A percentile compares a stretch with the other conserved stretches of the same genome.
Evolutionary conservation across 1,139 yeast genomes (phyloP).

Genomic region (Hyphopichia wangnamkhiaoensis): DNA sequence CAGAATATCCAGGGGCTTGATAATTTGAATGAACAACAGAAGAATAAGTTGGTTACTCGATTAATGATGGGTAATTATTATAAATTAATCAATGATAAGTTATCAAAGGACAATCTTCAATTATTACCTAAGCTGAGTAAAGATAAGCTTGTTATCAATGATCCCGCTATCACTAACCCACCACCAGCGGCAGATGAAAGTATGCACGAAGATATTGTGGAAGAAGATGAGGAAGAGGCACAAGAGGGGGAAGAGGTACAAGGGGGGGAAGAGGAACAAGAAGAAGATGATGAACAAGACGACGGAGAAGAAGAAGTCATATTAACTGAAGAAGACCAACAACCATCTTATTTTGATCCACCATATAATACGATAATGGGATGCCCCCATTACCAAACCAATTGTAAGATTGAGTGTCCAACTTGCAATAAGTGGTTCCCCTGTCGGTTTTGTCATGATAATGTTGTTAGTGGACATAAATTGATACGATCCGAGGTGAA

Average conservation of each 20-base stretch:
- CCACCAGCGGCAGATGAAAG: too few species aligned
- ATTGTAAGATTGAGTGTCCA: constrained; percentile 82
- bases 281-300: background rate
- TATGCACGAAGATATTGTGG: constrained; percentile 13
- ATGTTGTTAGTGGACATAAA: constrained; percentile 52
- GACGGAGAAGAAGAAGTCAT: constrained; percentile 34
- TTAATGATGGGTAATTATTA: constrained; percentile 76
- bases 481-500: constrained; percentile 63
- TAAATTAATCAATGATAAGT: constrained; percentile 42
- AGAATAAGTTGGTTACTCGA: constrained; percentile 65
- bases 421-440: constrained; percentile 73
- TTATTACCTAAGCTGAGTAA: constrained; percentile 16
- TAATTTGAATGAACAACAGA: constrained; percentile 50
- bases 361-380: constrained; percentile 50
- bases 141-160: constrained; percentile 19
- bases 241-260: constrained; percentile 6
- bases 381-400: constrained; percentile 80
- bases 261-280: background rate
- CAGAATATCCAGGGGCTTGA: constrained; percentile 52
- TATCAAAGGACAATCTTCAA: constrained; percentile 18
- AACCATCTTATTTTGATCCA: constrained; percentile 50
- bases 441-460: constrained; percentile 88
- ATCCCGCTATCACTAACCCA: too few species aligned
- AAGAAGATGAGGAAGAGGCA: constrained; percentile 12
- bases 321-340: constrained; percentile 50